Evolutionary conservation across 2,329 filamentous ascomycete species (phyloP).

Genomic region (Myriosclerotinia duriaeana): DNA sequence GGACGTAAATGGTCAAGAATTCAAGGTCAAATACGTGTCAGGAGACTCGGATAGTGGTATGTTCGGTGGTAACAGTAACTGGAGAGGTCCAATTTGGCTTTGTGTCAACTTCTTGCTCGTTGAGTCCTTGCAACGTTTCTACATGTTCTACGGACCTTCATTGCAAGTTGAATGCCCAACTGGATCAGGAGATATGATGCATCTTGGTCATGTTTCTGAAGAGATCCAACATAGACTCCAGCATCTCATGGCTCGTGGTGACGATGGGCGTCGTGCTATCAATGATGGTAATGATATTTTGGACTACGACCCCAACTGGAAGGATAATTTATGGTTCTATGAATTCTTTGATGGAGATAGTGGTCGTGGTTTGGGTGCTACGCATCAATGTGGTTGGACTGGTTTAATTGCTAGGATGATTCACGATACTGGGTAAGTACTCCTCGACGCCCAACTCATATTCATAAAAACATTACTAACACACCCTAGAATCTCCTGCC

Average conservation of each 20-base stretch:
- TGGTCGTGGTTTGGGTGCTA: constrained; percentile 85
- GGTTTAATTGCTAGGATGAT: constrained; percentile 95
- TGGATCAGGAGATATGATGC: constrained; percentile 91
- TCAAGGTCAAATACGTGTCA: constrained; percentile 84
- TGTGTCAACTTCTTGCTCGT: constrained; percentile 94
- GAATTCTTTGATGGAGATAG: constrained; percentile 96
- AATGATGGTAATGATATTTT: constrained; percentile 82
- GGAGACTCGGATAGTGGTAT: constrained; percentile 96
- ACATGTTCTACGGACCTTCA: constrained; percentile 88
- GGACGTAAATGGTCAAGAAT: constrained; percentile 90
- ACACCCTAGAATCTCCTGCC: constrained; percentile 70
- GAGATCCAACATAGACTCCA: constrained; percentile 93
- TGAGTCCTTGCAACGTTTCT: constrained; percentile 91
- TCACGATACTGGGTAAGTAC: constrained; percentile 86
- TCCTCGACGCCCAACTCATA: neutral
- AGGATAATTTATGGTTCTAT: constrained; percentile 91
- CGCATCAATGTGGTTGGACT: constrained; percentile 96
- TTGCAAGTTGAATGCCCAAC: constrained; percentile 92
- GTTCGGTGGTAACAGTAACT: constrained; percentile 97
- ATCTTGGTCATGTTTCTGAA: constrained; percentile 89
- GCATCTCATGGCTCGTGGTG: constrained; percentile 81
- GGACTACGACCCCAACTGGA: constrained; percentile 92
- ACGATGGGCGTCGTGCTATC: constrained; percentile 84
- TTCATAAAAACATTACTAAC: constrained; percentile 44
- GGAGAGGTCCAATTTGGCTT: constrained; percentile 93